Conservation (phyloP, 176 grass and related monocot species). For the Elymus sibiricus region DNA sequence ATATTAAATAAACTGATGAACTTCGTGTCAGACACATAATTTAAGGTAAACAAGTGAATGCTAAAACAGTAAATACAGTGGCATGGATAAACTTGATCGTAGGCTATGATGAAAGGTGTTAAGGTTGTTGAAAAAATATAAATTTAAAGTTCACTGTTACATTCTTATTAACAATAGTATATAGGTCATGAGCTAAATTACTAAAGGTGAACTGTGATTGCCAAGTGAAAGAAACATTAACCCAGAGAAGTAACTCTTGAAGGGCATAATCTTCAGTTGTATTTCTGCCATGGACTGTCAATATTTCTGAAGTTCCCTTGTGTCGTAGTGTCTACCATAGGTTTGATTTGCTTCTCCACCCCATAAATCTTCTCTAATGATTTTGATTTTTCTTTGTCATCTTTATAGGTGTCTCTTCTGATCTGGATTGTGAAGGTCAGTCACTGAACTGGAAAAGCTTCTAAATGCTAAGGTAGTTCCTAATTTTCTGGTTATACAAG, state of each 20-base stretch:
- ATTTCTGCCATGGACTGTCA: not conserved
- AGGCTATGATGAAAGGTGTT: not conserved
- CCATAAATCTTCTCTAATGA: conserved; percentile 5
- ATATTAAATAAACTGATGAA: not conserved
- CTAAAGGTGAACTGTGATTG: not conserved
- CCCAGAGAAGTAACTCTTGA: not conserved
- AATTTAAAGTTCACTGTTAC: not conserved
- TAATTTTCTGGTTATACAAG: conserved; percentile 4
- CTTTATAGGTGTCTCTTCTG: conserved; percentile 57
- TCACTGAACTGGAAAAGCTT: conserved; percentile 65
- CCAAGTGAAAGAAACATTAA: conserved; percentile 1
- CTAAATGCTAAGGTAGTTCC: conserved; percentile 74
- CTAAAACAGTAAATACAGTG: conserved; percentile 14
- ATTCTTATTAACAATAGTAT: conserved; percentile 15
- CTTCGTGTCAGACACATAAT: not conserved
- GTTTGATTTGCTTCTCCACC: conserved; percentile 5
- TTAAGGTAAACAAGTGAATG: not conserved
- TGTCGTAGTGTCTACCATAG: not conserved
- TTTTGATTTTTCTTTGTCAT: conserved; percentile 22
- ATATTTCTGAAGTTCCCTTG: not conserved
- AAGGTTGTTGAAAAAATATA: not conserved
- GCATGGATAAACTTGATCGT: not conserved
- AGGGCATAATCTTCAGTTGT: not conserved
- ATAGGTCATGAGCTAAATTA: not conserved
- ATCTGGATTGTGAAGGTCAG: conserved; percentile 69